A percentile compares a stretch with the other conserved stretches of the same genome.
These are phyloP conservation scores for Lactarius indigo DNA, from an alignment of 768 basidiomycete genomes.

Conservation along the genomic window DNA sequence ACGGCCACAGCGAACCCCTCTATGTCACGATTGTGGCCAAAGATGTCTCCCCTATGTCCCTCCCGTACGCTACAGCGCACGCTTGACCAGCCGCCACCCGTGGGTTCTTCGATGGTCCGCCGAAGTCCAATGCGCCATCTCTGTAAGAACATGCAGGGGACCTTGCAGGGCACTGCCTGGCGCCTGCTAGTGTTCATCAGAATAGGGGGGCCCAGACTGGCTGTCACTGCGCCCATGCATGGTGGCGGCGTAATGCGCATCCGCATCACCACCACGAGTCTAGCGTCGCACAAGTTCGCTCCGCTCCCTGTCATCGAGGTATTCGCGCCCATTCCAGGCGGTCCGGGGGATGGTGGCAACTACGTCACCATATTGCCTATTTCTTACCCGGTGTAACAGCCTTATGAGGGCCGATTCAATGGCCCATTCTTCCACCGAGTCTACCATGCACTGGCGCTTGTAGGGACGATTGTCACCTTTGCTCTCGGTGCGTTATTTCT, in stretches of 20 bases:
- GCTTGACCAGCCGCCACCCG: neutral
- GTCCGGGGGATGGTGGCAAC: neutral
- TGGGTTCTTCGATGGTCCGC: neutral
- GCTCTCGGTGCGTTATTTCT: slow-evolving; percentile 57
- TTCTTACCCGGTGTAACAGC: slow-evolving; percentile 22
- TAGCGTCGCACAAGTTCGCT: too few species aligned
- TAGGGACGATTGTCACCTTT: slow-evolving; percentile 79
- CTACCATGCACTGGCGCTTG: slow-evolving; percentile 61
- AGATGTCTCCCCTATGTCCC: slow-evolving; percentile 13
- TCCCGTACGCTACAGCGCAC: slow-evolving; percentile 19
- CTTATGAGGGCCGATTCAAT: slow-evolving; percentile 28
- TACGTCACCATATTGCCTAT: neutral
- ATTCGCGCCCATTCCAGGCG: neutral
- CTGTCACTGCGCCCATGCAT: neutral
- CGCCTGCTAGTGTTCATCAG: slow-evolving; percentile 19
- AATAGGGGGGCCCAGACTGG: neutral
- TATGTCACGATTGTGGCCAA: slow-evolving; percentile 15
- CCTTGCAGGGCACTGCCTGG: slow-evolving; percentile 8
- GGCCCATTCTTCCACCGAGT: slow-evolving; percentile 41
- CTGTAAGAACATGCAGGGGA: slow-evolving; percentile 23
- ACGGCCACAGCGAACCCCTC: slow-evolving; percentile 18
- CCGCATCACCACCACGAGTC: neutral
- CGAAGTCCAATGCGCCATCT: slow-evolving; percentile 20
- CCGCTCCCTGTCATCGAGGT: neutral
- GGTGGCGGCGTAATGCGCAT: slow-evolving; percentile 5